phyloP scores from a whole-genome alignment of 768 basidiomycete genomes.

The Auriculariales sp. region DNA sequence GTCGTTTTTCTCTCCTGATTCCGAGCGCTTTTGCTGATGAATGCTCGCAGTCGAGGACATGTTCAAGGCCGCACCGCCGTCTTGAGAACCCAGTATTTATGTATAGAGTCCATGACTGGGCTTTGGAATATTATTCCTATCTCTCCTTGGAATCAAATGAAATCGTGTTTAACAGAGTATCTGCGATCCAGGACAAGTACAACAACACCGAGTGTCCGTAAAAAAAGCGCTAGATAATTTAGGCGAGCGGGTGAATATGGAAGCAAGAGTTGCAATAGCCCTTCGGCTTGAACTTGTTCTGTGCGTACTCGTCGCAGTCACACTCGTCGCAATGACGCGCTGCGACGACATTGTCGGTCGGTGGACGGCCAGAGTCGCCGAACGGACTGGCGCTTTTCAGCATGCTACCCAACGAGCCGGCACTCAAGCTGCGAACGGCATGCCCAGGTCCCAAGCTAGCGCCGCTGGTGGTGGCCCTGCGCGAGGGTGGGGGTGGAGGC shows the following conservation, averaged over 20 bases:
- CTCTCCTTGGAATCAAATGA: too few relatives aligned
- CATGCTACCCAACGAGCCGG: slow-evolving; percentile 9
- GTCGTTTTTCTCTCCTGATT: too few relatives aligned
- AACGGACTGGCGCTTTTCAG: slow-evolving; percentile 10
- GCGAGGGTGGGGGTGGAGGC: slow-evolving; percentile 53
- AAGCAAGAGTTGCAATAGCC: slow-evolving; percentile 57
- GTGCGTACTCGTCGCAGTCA: slow-evolving; percentile 41
- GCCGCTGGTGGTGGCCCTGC: slow-evolving; percentile 22
- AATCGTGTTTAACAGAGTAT: too few relatives aligned
- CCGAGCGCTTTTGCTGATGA: too few relatives aligned
- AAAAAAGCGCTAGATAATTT: background rate
- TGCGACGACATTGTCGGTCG: slow-evolving; percentile 7
- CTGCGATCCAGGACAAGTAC: too few relatives aligned
- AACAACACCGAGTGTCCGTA: too few relatives aligned
- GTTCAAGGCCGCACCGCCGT: too few relatives aligned
- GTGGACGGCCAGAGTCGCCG: slow-evolving; percentile 10
- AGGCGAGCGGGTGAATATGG: slow-evolving; percentile 24
- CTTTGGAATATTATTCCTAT: too few relatives aligned
- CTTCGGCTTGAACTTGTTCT: slow-evolving; percentile 50
- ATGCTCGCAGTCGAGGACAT: too few relatives aligned
- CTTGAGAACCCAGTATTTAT: too few relatives aligned
- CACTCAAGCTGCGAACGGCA: slow-evolving; percentile 11
- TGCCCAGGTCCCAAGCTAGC: slow-evolving; percentile 35
- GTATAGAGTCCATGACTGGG: too few relatives aligned
- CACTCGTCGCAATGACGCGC: slow-evolving; percentile 11